Percentiles rank a stretch among this genome's conserved stretches.
phyloP scores from a whole-genome alignment of 2,329 filamentous ascomycete genomes.

The Trichophyton simii region DNA sequence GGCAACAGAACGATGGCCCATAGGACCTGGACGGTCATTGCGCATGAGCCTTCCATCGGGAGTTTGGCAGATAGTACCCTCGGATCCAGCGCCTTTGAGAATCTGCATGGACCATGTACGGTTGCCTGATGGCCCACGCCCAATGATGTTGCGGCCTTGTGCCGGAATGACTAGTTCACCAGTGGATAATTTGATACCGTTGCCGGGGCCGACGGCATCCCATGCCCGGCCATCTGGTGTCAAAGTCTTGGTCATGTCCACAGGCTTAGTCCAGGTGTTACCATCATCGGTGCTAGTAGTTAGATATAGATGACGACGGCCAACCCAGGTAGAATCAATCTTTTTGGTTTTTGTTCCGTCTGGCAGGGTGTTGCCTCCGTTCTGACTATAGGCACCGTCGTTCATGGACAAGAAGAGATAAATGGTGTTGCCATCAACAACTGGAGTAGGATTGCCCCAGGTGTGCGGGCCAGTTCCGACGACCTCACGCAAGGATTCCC shows the following conservation, averaged over 20 bases:
- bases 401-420: conserved; percentile 24
- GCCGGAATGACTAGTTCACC: conserved; percentile 17
- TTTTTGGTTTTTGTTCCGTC: conserved; percentile 14
- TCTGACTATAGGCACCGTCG: conserved; percentile 18
- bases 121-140: conserved; percentile 13
- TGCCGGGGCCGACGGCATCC: conserved; percentile 18
- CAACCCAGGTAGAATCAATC: conserved; percentile 15
- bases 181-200: conserved; percentile 14
- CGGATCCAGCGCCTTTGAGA: conserved; percentile 4
- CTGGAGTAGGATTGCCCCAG: conserved; percentile 23
- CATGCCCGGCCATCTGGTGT: conserved; percentile 14
- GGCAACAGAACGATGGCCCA: not conserved
- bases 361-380: conserved; percentile 15
- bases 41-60: conserved; percentile 6
- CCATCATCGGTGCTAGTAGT: conserved; percentile 18
- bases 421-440: conserved; percentile 21
- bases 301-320: conserved; percentile 17
- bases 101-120: conserved; percentile 14
- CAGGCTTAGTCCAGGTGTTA: conserved; percentile 16
- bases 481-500: conserved; percentile 19
- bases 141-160: conserved; percentile 17
- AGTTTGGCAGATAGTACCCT: conserved; percentile 7
- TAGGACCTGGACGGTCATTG: conserved; percentile 1
- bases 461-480: conserved; percentile 16
- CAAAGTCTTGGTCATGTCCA: conserved; percentile 16